Percentiles rank a stretch among this genome's conserved stretches.
phyloP scores from a whole-genome alignment of 768 basidiomycete species.

The Boletus edulis region DNA sequence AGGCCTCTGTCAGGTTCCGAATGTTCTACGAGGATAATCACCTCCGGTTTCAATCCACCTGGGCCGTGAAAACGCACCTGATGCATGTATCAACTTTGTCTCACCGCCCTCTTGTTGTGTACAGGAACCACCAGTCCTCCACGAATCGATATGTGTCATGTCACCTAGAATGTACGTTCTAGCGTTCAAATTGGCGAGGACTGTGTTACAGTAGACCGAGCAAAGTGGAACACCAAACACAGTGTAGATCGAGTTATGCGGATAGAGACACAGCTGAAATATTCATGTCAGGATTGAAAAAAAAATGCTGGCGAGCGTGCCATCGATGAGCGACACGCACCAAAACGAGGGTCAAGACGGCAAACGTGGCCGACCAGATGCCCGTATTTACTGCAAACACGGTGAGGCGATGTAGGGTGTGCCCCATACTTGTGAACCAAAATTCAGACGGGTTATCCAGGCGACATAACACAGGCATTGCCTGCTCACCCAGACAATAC shows the following conservation, averaged over 20 bases:
- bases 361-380: conserved; percentile 47
- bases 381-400: conserved; percentile 25
- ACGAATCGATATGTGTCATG: background rate
- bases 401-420: conserved; percentile 6
- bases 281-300: background rate
- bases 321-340: conserved; percentile 34
- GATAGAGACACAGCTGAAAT: background rate
- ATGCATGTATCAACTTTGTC: background rate
- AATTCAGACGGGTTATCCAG: background rate
- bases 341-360: conserved; percentile 44
- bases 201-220: conserved; percentile 3
- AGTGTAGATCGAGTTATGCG: background rate
- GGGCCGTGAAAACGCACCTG: no score
- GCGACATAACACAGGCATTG: no score
- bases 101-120: background rate
- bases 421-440: background rate
- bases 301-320: background rate
- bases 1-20: no score
- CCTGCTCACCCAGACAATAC: background rate
- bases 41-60: no score
- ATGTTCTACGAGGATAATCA: no score
- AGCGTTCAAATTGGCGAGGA: conserved; percentile 7
- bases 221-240: conserved; percentile 1
- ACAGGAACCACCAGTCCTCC: background rate
- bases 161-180: background rate